Base-by-base conservation (phyloP, 495 filamentous ascomycete species). In the Aspergillus egyptiacus region DNA sequence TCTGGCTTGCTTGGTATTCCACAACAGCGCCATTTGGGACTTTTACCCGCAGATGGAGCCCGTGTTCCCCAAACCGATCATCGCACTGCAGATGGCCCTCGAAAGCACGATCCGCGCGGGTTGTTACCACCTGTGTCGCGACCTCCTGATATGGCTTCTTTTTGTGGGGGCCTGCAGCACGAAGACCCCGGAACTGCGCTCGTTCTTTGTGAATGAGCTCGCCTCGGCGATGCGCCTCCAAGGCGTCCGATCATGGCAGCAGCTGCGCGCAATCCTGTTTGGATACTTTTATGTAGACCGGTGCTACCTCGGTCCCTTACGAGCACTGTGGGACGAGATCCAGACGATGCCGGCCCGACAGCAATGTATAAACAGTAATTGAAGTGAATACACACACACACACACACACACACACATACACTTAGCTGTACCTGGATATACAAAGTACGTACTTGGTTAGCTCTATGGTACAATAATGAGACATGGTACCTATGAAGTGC, bases 1-100 rank as follows among this genome's bases (percentile, higher is more conserved):
- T 15, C 63, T 72, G 7, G 70, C 69, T 15, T 66, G 66, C 35
- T 61, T 74, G 2, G 50, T 72, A 5, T 74, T 69, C 61, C 71
- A 74, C 59, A 74, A 73, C 55, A 70, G 58, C 28, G 61, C 61
- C 27, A 71, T 73, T 50, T 74, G 71, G 71, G 64, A 58, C 40
- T 74, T 73, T 51, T 74, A 73, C 51, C 71, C 71, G 1, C 52
- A 60, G 40, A 57, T 72, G 4, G 68, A 56, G 3, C 67, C 66
- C 0, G 55, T 74, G 0, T 66, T 74, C 15, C 63, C 65, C 19
- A 63, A 64, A 40, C 69, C 71, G 2, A 65, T 74, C 36, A 58
- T 59, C 9, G 63, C 60, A 5, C 58, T 74, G n/a, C 67, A 67
- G 37, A 28, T 50, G 7, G 69, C 69, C 4, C 58, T 74, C 7